A percentile compares a stretch with the other conserved stretches of the same genome.
phyloP scores from a whole-genome alignment of 1,284 basidiomycete species.

The Pulveroboletus sp. region DNA sequence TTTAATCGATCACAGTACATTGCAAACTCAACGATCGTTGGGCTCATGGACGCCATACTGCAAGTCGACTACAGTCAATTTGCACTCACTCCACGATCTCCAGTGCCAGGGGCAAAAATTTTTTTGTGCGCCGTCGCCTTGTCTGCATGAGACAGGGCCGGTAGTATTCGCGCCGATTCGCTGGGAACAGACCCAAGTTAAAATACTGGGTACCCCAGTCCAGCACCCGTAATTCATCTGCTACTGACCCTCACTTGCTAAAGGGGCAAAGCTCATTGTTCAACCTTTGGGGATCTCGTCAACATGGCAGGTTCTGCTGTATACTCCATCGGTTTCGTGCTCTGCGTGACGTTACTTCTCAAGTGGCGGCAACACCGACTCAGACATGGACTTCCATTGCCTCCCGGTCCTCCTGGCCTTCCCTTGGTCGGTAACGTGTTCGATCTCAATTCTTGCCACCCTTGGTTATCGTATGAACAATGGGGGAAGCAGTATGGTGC shows the following conservation, averaged over 20 bases:
- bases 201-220: not conserved
- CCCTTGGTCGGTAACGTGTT: conserved; percentile 33
- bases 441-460: conserved; percentile 15
- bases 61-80: too few species aligned
- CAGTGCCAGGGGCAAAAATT: too few species aligned
- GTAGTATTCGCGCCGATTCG: too few species aligned
- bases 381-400: conserved; percentile 26
- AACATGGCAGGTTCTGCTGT: conserved; percentile 1
- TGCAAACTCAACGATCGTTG: too few species aligned
- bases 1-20: too few species aligned
- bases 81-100: too few species aligned
- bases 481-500: conserved; percentile 34
- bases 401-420: conserved; percentile 33
- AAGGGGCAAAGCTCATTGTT: not conserved
- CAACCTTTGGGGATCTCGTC: not conserved
- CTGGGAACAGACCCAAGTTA: too few species aligned
- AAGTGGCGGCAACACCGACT: conserved; percentile 20
- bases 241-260: not conserved
- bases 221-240: too few species aligned
- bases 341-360: conserved; percentile 10
- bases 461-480: conserved; percentile 36
- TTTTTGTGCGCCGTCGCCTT: too few species aligned
- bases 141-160: too few species aligned
- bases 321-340: conserved; percentile 10
- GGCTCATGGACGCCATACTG: too few species aligned